These are phyloP conservation scores for Byssoonygena ceratinophila DNA, from an alignment of 2,329 filamentous ascomycete genomes.

Conservation along the genomic window DNA sequence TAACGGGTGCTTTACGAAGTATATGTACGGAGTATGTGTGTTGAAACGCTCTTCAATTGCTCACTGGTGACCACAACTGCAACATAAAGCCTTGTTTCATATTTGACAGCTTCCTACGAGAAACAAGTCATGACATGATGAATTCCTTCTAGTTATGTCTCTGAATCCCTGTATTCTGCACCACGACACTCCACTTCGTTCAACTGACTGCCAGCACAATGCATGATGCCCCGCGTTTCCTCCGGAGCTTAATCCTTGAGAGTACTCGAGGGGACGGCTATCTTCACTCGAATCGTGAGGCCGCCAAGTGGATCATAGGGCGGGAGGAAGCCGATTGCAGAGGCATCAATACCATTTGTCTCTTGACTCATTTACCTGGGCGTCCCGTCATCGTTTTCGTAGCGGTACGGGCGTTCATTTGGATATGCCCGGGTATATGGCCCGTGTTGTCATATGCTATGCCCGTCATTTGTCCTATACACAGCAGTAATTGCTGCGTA, in stretches of 20 bases:
- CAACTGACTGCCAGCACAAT: background rate
- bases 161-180: conserved; percentile 1
- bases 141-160: background rate
- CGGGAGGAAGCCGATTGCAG: background rate
- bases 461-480: background rate
- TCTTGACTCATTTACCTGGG: too few species aligned
- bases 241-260: background rate
- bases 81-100: too few species aligned
- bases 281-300: too few species aligned
- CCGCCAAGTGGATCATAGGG: background rate
- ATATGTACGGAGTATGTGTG: too few species aligned
- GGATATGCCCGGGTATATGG: background rate
- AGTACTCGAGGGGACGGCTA: background rate
- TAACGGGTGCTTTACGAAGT: too few species aligned
- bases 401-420: background rate
- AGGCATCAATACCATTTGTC: too few species aligned
- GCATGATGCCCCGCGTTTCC: conserved; percentile 1
- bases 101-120: too few species aligned
- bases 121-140: background rate
- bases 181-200: background rate
- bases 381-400: too few species aligned
- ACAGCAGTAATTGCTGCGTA: too few species aligned
- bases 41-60: too few species aligned
- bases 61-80: too few species aligned
- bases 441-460: too few species aligned